These are phyloP conservation scores for Symbiodinium natans DNA, from an alignment of 73 alveolate species.

Conservation along the genomic window DNA sequence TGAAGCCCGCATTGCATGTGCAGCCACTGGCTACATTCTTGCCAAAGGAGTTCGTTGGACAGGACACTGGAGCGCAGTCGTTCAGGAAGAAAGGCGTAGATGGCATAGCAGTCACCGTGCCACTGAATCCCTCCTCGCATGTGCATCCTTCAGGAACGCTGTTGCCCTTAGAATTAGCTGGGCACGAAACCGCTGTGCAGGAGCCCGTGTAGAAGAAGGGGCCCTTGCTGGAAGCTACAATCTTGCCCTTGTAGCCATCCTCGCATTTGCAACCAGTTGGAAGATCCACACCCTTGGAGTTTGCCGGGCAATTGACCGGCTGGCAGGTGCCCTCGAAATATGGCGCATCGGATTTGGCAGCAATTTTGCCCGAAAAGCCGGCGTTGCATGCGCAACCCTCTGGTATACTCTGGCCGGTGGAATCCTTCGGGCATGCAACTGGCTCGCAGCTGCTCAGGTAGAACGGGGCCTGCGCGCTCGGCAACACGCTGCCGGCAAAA, in stretches of 20 bases:
- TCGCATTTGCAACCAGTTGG: neutral
- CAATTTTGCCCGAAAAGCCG: constrained; percentile 4
- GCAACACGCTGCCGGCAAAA: neutral
- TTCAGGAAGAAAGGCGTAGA: constrained; percentile 8
- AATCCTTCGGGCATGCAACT: constrained; percentile 2
- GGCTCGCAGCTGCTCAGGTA: constrained; percentile 35
- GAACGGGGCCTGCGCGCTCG: constrained; percentile 9
- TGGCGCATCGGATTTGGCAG: neutral
- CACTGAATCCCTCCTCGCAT: neutral
- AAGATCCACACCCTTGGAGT: constrained; percentile 23
- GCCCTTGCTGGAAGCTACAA: neutral
- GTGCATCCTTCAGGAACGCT: neutral
- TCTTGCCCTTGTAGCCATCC: neutral
- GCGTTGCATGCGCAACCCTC: constrained; percentile 10
- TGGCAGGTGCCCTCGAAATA: constrained; percentile 15
- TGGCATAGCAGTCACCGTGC: neutral
- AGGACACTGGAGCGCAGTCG: neutral
- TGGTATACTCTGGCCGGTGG: neutral
- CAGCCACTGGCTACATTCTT: neutral
- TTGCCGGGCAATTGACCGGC: constrained; percentile 5
- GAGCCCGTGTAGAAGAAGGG: constrained; percentile 5
- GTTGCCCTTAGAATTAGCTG: constrained; percentile 3
- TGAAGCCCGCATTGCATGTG: neutral
- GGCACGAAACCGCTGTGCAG: neutral
- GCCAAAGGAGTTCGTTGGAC: neutral